phyloP scores from a whole-genome alignment of 257 asterid genomes.

The Verbascum thapsus region DNA sequence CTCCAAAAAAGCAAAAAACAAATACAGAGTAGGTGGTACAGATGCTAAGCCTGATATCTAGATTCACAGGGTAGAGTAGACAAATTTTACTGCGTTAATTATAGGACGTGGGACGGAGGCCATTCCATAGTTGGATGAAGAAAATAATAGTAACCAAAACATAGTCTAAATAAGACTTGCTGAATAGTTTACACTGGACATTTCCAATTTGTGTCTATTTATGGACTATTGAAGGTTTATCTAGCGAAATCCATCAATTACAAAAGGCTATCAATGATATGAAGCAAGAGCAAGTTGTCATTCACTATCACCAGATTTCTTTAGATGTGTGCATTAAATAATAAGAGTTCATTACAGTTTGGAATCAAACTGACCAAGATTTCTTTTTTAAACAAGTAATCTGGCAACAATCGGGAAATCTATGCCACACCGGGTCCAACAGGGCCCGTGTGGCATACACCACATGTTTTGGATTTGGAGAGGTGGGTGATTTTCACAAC shows the following conservation, averaged over 20 bases:
- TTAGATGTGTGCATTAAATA: constrained; percentile 4
- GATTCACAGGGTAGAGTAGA: no score
- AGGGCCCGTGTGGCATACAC: no score
- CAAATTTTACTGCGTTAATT: no score
- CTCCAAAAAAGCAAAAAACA: no score
- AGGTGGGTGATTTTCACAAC: no score
- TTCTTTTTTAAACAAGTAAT: constrained; percentile 9
- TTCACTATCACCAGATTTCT: not conserved
- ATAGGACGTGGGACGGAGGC: no score
- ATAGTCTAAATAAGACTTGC: not conserved
- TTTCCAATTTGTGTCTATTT: constrained; percentile 8
- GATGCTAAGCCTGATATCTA: no score
- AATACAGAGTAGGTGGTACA: no score
- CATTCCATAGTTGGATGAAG: no score
- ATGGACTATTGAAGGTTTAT: not conserved
- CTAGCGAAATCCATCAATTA: not conserved
- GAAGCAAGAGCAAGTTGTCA: not conserved
- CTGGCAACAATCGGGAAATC: not conserved
- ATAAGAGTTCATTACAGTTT: not conserved
- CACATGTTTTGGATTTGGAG: no score
- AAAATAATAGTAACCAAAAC: no score
- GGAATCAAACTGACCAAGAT: not conserved
- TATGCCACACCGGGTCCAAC: no score
- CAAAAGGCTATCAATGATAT: constrained; percentile 8
- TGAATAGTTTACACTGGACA: not conserved